Percentiles rank a stretch among this genome's conserved stretches.
Conservation (phyloP, 139 green algal species). For the Tetradesmus lagerheimii region DNA sequence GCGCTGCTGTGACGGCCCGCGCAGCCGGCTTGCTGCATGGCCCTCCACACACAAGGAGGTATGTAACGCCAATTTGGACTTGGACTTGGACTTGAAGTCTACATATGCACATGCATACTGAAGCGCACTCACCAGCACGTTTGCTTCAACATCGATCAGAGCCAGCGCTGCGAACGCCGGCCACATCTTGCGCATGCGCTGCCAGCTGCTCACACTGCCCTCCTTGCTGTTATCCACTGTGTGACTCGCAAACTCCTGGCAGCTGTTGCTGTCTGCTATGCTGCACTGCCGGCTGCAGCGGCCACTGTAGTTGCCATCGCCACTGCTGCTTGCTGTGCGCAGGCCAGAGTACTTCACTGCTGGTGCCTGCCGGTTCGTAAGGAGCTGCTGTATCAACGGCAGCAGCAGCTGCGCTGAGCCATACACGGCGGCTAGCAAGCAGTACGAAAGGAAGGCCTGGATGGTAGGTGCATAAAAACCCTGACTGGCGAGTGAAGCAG, state of each 20-base stretch:
- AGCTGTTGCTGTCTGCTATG: background rate
- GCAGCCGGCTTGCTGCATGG: background rate
- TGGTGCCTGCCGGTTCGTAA: background rate
- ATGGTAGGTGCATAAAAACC: slow-evolving; percentile 71
- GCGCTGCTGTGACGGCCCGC: background rate
- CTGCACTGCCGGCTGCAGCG: background rate
- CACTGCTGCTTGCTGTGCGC: background rate
- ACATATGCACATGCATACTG: background rate
- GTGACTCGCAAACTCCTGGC: background rate
- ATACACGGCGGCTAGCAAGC: slow-evolving; percentile 64
- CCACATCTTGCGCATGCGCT: background rate
- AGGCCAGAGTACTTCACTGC: background rate
- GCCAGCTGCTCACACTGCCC: slow-evolving; percentile 10
- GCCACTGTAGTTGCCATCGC: background rate
- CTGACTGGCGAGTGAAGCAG: slow-evolving; percentile 52
- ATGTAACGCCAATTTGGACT: too few relatives aligned
- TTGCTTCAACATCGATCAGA: slow-evolving; percentile 83
- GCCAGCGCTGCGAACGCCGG: slow-evolving; percentile 70
- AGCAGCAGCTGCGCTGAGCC: slow-evolving; percentile 23
- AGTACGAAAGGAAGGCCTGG: slow-evolving; percentile 79
- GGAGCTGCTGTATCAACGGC: background rate
- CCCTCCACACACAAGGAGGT: too few relatives aligned
- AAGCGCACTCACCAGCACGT: slow-evolving; percentile 62
- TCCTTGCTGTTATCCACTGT: background rate
- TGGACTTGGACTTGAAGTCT: too few relatives aligned